phyloP scores from a whole-genome alignment of 2,329 filamentous ascomycete genomes.

The Microdochium paspali region DNA sequence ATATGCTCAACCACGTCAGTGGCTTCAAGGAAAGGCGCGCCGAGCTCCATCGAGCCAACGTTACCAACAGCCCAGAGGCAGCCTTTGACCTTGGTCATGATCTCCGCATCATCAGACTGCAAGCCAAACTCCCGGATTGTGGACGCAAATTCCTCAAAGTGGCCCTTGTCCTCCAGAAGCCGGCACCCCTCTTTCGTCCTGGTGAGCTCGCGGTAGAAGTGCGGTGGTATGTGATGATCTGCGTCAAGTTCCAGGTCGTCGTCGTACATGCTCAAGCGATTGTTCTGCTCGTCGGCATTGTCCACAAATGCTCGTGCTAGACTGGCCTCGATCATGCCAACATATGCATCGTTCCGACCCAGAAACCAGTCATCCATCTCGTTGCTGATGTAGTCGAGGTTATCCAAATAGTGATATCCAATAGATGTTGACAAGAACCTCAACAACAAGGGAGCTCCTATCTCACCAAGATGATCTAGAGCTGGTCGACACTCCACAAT shows the following conservation, averaged over 20 bases:
- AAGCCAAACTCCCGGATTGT: constrained; percentile 84
- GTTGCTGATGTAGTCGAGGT: constrained; percentile 95
- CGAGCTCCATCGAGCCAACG: constrained; percentile 95
- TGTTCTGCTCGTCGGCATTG: constrained; percentile 47
- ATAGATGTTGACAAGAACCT: constrained; percentile 93
- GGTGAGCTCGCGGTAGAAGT: constrained; percentile 94
- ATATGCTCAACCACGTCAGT: constrained; percentile 83
- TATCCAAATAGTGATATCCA: constrained; percentile 94
- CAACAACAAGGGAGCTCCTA: constrained; percentile 83
- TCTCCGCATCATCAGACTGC: constrained; percentile 75
- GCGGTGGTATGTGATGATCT: constrained; percentile 71
- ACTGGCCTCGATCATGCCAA: constrained; percentile 89
- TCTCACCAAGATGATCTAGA: constrained; percentile 90
- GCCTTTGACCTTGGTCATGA: constrained; percentile 88
- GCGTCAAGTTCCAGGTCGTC: constrained; percentile 44
- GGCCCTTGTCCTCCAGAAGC: constrained; percentile 82
- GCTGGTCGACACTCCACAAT: constrained; percentile 94
- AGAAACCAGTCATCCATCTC: constrained; percentile 99
- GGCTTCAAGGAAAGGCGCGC: constrained; percentile 85
- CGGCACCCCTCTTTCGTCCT: constrained; percentile 88
- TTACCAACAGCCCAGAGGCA: constrained; percentile 97
- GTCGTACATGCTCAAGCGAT: constrained; percentile 48
- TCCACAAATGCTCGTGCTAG: constrained; percentile 77
- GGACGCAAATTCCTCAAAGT: constrained; percentile 86
- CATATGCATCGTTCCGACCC: constrained; percentile 93